These are phyloP conservation scores for Sordariomycetes sp. DNA, from an alignment of 2,329 filamentous ascomycete genomes.

Conservation along the genomic window DNA sequence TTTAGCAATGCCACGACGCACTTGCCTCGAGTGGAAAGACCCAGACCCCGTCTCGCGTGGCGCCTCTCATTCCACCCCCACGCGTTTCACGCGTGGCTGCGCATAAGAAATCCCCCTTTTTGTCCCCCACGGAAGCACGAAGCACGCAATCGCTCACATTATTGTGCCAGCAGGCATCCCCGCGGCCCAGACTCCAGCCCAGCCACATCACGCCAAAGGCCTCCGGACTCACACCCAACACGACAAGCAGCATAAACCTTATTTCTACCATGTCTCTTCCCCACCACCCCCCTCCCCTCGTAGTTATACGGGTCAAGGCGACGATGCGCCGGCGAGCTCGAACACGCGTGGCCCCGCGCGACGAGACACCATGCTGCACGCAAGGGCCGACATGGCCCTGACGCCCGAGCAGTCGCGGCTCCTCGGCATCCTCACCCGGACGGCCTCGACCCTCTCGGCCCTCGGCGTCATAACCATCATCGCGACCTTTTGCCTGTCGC, in stretches of 20 bases:
- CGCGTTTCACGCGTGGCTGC: no score
- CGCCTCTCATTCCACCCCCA: no score
- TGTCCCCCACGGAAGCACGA: background rate
- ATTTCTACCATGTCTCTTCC: no score
- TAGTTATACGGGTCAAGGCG: background rate
- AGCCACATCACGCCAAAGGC: no score
- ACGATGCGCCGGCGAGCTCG: background rate
- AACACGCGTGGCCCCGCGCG: background rate
- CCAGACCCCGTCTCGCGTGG: no score
- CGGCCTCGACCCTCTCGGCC: background rate
- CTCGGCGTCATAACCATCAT: conserved; percentile 1
- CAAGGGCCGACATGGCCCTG: background rate
- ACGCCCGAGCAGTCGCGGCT: background rate
- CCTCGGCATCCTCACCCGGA: background rate
- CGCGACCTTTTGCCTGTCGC: background rate
- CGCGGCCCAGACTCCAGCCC: background rate
- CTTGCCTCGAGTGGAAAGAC: no score
- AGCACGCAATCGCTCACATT: conserved; percentile 1
- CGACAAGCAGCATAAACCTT: no score
- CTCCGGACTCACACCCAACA: no score
- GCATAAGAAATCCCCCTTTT: no score
- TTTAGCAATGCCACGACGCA: no score
- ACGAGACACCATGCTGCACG: background rate
- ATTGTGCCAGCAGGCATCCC: background rate
- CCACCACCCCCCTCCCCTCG: no score